phyloP scores from a whole-genome alignment of 352 stramenopile genomes.

The Elongisporangium prolatum region DNA sequence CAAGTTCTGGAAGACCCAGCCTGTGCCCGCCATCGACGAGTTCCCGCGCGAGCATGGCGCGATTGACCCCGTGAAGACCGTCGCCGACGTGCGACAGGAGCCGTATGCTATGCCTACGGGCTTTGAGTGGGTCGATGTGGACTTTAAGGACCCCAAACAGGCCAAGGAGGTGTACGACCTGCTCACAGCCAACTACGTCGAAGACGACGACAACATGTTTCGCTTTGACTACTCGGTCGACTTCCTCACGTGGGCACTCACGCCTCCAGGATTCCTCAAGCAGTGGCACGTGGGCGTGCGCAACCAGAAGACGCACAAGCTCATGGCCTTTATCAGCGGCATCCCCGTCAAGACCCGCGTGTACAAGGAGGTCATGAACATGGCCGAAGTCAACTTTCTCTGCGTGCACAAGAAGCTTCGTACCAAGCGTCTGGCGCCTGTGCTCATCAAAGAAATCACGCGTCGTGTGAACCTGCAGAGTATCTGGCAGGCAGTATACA shows the following conservation, averaged over 20 bases:
- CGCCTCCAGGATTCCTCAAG: conserved; percentile 88
- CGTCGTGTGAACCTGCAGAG: conserved; percentile 93
- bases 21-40: conserved; percentile 60
- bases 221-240: conserved; percentile 89
- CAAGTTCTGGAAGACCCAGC: conserved; percentile 92
- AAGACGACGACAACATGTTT: conserved; percentile 98
- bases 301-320: conserved; percentile 84
- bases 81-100: conserved; percentile 87
- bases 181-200: conserved; percentile 98
- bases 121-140: conserved; percentile 92
- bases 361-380: conserved; percentile 38
- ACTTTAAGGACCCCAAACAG: conserved; percentile 81
- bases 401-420: conserved; percentile 99
- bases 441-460: conserved; percentile 99
- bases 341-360: conserved; percentile 87
- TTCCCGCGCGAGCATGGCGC: conserved; percentile 63
- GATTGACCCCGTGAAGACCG: conserved; percentile 91
- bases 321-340: conserved; percentile 97
- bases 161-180: conserved; percentile 94
- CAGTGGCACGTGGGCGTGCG: conserved; percentile 97
- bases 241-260: conserved; percentile 91
- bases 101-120: conserved; percentile 95
- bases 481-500: conserved; percentile 97
- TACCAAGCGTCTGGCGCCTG: conserved; percentile 94
- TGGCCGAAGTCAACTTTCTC: conserved; percentile 99